Evolutionary conservation across 495 filamentous ascomycete genomes (phyloP).

Genomic region (Thermochaetoides thermophila): DNA sequence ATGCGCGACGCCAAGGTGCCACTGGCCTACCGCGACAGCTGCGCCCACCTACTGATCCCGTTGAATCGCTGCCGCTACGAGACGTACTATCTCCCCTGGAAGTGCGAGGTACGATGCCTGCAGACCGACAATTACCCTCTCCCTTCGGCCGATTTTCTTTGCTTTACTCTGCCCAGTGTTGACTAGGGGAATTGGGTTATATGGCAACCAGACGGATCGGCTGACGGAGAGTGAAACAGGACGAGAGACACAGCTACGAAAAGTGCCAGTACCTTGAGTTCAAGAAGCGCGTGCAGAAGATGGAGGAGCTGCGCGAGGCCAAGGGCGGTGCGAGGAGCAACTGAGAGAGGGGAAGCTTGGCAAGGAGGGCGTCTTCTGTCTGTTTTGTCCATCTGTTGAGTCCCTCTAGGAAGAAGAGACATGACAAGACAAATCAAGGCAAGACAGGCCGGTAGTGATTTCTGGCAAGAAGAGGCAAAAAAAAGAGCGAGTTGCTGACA

Average conservation of each 20-base stretch:
- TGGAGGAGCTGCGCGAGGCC: slow-evolving; percentile 82
- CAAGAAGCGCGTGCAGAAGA: slow-evolving; percentile 95
- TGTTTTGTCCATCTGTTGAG: too few species aligned
- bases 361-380: not conserved
- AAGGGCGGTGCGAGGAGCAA: slow-evolving; percentile 85
- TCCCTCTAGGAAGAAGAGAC: too few species aligned
- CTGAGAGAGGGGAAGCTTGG: too few species aligned
- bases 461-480: too few species aligned
- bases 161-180: too few species aligned
- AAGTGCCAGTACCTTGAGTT: slow-evolving; percentile 99
- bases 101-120: slow-evolving; percentile 92
- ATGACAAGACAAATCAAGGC: too few species aligned
- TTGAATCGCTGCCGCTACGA: slow-evolving; percentile 88
- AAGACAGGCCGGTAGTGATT: too few species aligned
- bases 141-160: too few species aligned
- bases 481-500: too few species aligned
- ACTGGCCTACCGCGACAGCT: slow-evolving; percentile 82
- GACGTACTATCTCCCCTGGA: slow-evolving; percentile 92
- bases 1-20: slow-evolving; percentile 88
- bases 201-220: too few species aligned
- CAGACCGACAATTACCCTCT: too few species aligned
- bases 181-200: too few species aligned
- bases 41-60: slow-evolving; percentile 84
- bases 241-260: slow-evolving; percentile 92
- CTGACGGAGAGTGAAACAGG: slow-evolving; percentile 31